Percentiles rank a stretch among this genome's conserved stretches.
These are phyloP conservation scores for Talaromyces islandicus DNA, from an alignment of 2,329 filamentous ascomycete species.

Conservation along the genomic window DNA sequence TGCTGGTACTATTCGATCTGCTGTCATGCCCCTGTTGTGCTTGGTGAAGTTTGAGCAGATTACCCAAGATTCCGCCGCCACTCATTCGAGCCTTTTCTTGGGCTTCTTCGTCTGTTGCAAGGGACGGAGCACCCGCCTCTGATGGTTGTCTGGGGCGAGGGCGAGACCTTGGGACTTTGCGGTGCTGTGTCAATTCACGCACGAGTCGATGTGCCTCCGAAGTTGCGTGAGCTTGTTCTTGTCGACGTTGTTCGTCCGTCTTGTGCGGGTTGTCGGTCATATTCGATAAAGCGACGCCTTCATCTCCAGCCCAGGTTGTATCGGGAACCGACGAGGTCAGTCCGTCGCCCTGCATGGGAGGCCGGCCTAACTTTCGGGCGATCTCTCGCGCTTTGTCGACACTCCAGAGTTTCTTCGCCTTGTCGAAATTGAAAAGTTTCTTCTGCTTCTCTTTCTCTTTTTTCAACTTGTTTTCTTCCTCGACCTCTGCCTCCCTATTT, in stretches of 20 bases:
- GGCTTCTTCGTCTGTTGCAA: conserved; percentile 18
- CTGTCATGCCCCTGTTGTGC: conserved; percentile 23
- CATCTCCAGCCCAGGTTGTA: conserved; percentile 21
- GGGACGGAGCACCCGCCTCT: conserved; percentile 27
- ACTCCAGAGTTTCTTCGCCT: conserved; percentile 2
- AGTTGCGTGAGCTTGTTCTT: conserved; percentile 19
- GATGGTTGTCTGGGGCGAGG: conserved; percentile 25
- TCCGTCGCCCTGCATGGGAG: conserved; percentile 19
- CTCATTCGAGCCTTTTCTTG: conserved; percentile 20
- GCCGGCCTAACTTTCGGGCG: conserved; percentile 18
- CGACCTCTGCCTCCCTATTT: neutral
- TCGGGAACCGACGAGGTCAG: conserved; percentile 19
- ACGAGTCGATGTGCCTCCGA: conserved; percentile 33
- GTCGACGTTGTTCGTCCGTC: conserved; percentile 20
- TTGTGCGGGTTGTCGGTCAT: conserved; percentile 27
- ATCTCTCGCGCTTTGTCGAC: conserved; percentile 12
- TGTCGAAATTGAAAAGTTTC: neutral
- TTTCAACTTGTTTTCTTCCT: conserved; percentile 4
- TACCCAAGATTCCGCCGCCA: conserved; percentile 59
- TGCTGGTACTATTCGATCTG: conserved; percentile 14
- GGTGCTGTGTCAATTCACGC: conserved; percentile 27
- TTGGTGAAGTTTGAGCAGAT: conserved; percentile 64
- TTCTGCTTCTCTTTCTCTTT: conserved; percentile 1
- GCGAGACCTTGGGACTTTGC: conserved; percentile 20
- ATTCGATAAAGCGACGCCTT: conserved; percentile 19